These are phyloP conservation scores for Luzula sylvatica DNA, from an alignment of 176 grass and related monocot genomes.

Conservation along the genomic window DNA sequence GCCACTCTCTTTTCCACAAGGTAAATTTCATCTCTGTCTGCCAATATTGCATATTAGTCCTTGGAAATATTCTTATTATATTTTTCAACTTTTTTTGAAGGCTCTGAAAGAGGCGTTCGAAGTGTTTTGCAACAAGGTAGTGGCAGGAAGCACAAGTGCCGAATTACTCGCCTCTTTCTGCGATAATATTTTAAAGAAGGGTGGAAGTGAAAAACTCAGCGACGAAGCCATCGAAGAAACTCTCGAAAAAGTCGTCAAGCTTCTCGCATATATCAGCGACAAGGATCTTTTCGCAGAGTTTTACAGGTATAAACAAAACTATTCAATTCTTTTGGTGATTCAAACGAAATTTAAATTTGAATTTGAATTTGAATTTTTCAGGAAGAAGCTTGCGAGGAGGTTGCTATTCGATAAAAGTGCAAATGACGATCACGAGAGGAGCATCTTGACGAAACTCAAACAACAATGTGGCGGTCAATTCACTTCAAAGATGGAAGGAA, in stretches of 20 bases:
- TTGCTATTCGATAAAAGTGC: constrained; percentile 96
- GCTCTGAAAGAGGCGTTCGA: constrained; percentile 97
- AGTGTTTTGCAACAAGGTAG: constrained; percentile 93
- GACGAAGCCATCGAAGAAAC: constrained; percentile 99
- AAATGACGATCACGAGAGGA: constrained; percentile 97
- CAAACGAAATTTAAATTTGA: background rate
- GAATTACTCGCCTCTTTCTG: constrained; percentile 92
- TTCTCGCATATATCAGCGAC: constrained; percentile 86
- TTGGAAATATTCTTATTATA: no score
- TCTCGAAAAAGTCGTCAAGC: constrained; percentile 92
- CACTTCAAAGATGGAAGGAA: constrained; percentile 98
- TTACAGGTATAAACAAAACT: no score
- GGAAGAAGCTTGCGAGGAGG: constrained; percentile 97
- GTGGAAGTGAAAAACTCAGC: constrained; percentile 90
- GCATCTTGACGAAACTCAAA: constrained; percentile 97
- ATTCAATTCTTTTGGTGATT: background rate
- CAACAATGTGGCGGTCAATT: constrained; percentile 95
- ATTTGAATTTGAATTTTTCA: constrained; percentile 21
- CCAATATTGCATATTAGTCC: no score
- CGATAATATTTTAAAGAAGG: constrained; percentile 96
- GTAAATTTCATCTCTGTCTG: constrained; percentile 29
- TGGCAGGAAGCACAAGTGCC: constrained; percentile 90
- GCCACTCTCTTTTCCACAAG: constrained; percentile 97
- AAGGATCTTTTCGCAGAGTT: constrained; percentile 97
- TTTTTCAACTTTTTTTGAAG: constrained; percentile 17